A percentile compares a stretch with the other conserved stretches of the same genome.
Evolutionary conservation across 371 early-diverging fungal genomes (phyloP).

Genomic region (Smittium culicis): DNA sequence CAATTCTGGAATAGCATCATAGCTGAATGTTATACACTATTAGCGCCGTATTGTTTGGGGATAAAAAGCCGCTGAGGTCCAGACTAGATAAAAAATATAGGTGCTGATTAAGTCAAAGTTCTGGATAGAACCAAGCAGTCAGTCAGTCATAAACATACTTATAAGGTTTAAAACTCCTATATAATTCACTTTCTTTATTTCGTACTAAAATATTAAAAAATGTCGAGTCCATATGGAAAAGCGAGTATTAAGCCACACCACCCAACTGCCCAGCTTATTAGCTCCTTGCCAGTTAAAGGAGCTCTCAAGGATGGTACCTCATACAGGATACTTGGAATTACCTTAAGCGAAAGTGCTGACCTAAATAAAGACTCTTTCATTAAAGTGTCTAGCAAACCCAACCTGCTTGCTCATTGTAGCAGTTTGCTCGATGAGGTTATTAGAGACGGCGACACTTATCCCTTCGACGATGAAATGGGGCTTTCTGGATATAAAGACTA

Average conservation of each 20-base stretch:
- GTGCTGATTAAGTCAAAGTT: background rate
- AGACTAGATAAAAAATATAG: background rate
- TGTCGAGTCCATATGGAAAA: background rate
- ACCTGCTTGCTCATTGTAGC: background rate
- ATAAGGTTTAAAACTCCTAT: background rate
- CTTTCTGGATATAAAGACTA: constrained; percentile 1
- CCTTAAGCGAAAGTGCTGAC: background rate
- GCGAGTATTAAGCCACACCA: background rate
- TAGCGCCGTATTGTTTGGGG: too few relatives aligned
- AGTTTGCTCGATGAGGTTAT: constrained; percentile 3
- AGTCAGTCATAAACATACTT: background rate
- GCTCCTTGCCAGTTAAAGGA: background rate
- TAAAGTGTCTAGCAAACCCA: background rate
- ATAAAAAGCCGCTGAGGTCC: too few relatives aligned
- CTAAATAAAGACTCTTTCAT: background rate
- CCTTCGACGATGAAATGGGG: constrained; percentile 1
- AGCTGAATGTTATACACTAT: too few relatives aligned
- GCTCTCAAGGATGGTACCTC: background rate
- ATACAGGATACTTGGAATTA: background rate
- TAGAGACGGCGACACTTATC: constrained; percentile 5
- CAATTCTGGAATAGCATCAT: too few relatives aligned
- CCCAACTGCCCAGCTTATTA: background rate
- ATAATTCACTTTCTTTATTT: background rate
- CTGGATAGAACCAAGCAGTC: too few relatives aligned
- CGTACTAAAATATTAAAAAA: background rate